Evolutionary conservation across 1,284 basidiomycete genomes (phyloP).

Genomic region (Microbotryomycetes sp.): DNA sequence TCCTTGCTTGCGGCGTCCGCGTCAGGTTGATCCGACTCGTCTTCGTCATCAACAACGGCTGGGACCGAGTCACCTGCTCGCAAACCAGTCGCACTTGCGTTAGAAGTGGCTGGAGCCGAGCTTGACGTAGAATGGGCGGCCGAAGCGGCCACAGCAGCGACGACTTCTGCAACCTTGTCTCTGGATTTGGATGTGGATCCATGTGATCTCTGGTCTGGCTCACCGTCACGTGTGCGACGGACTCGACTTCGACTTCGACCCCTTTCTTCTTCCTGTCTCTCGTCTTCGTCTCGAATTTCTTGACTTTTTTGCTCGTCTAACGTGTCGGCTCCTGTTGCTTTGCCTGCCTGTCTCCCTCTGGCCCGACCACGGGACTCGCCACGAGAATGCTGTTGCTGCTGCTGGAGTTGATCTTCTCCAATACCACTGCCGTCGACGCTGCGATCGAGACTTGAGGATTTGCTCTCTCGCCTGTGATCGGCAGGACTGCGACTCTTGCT

Average conservation of each 20-base stretch:
- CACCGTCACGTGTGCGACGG: not conserved
- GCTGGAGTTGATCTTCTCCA: not conserved
- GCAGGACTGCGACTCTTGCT: not conserved
- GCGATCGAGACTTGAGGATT: not conserved
- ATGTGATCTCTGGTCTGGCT: not conserved
- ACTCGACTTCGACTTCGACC: slow-evolving; percentile 8
- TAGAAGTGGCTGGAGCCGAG: not conserved
- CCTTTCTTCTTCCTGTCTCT: slow-evolving; percentile 23
- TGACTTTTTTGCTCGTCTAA: slow-evolving; percentile 18
- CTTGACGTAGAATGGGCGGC: not conserved
- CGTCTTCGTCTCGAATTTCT: slow-evolving; percentile 12
- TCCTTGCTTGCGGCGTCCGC: too few species aligned
- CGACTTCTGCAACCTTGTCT: not conserved
- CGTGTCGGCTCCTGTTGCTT: not conserved
- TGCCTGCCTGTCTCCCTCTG: not conserved
- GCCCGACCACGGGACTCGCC: not conserved
- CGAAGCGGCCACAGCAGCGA: not conserved
- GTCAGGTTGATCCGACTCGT: not conserved
- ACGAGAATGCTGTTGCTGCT: not conserved
- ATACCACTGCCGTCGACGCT: not conserved
- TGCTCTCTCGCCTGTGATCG: not conserved
- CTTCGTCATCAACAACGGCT: too few species aligned
- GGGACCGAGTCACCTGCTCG: too few species aligned
- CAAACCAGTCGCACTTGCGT: too few species aligned
- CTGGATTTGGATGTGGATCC: not conserved